These are phyloP conservation scores for Macrolepiota albuminosa DNA, from an alignment of 768 basidiomycete species.

Conservation along the genomic window DNA sequence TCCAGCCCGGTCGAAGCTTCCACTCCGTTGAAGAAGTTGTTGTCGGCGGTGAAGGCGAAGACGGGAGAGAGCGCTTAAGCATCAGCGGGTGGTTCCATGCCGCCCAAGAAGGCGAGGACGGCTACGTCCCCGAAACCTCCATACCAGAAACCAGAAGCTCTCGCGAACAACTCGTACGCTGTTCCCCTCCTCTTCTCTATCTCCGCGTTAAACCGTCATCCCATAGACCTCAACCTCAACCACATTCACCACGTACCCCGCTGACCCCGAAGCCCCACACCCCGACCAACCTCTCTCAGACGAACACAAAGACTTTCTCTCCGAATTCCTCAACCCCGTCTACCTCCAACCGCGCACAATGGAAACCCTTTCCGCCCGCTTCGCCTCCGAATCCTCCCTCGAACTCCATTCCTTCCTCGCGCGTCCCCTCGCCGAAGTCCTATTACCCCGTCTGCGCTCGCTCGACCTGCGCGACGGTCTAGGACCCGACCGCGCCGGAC, in stretches of 20 bases:
- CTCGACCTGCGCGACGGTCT: constrained; percentile 64
- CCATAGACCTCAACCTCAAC: constrained; percentile 59
- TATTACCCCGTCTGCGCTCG: constrained; percentile 62
- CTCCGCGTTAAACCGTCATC: constrained; percentile 5
- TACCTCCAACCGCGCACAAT: constrained; percentile 85
- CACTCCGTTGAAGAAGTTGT: constrained; percentile 97
- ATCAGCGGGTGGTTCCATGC: constrained; percentile 98
- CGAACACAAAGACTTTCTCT: constrained; percentile 66
- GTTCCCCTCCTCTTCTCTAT: neutral
- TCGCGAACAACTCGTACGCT: constrained; percentile 85
- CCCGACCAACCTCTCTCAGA: constrained; percentile 51
- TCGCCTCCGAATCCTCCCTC: constrained; percentile 82
- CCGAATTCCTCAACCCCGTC: constrained; percentile 81
- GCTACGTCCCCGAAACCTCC: constrained; percentile 54
- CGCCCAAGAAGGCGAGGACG: constrained; percentile 87
- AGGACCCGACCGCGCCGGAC: constrained; percentile 43
- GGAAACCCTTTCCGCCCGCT: constrained; percentile 71
- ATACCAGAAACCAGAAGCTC: constrained; percentile 63
- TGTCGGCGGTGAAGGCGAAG: constrained; percentile 63
- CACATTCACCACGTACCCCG: constrained; percentile 50
- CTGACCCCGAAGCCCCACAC: constrained; percentile 41
- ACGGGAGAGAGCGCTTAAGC: constrained; percentile 72
- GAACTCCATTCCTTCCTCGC: constrained; percentile 85
- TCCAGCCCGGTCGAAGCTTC: constrained; percentile 94
- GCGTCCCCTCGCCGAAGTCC: constrained; percentile 57